Base-by-base conservation (phyloP, 208 protist species). In the Trypanosomatidae sp. region DNA sequence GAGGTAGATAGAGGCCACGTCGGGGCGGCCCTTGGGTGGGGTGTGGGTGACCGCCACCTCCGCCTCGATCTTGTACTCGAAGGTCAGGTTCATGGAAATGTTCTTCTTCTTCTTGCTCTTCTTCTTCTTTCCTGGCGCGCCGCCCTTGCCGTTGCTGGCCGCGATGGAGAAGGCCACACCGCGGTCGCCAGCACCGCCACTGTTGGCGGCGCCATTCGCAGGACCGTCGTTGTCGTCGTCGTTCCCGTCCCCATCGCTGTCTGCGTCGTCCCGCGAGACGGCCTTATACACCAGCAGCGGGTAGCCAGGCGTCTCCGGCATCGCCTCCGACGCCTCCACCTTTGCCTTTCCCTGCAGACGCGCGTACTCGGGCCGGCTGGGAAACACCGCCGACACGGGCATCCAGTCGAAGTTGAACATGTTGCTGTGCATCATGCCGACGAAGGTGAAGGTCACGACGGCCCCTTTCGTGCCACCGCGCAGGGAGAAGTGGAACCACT, bases 401-500 rank as follows among this genome's bases (percentile, higher is more conserved):
- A 85, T 89, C 89, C 91, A 95, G 60, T 90, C 85, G 56, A 86
- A 91, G 25, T 85, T 93, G 84, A 92, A 98, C 87, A 96, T 93
- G 55, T 83, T 82, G 71, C 84, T 88, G 80, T 97, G 85, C 83
- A 88, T 91, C 80, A 98, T 85, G 25, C 90, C 93, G 6, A 94
- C 76, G 52, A 98, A 81, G 25, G 74, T 90, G 65, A 97, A 71
- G 25, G 58, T 79, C 30, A 98, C 71, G 12, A 82, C 66, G 36
- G 47, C 68, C 17, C 91, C 92, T 46, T 87, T 90, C 28, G 33
- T 56, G 55, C 83, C 91, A 12, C 93, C 93, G 17, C 86, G 88
- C 39, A 98, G 84, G 22, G 90, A 86, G 79, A 98, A 98, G 81
- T 98, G 91, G 76, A 97, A 97, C 93, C 95, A 98, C 73, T 97